Evolutionary conservation across 2,329 filamentous ascomycete species (phyloP), one percentile per base, ranked within the genome.

Genomic region (Penicillium sp.): DNA sequence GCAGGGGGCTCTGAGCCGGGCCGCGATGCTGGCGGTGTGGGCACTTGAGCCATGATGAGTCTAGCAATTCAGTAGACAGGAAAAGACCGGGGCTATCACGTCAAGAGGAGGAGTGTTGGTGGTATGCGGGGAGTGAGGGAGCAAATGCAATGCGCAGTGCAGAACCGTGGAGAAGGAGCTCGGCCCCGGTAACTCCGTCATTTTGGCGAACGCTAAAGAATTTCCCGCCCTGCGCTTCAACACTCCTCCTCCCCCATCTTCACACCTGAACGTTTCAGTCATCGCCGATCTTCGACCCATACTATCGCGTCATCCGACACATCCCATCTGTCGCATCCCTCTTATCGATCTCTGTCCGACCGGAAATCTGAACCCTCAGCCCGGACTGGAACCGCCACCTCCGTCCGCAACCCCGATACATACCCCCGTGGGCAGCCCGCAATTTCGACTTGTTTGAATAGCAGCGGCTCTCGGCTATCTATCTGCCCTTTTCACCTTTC

Each of bases 141-240:
- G 4, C 5, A 8, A 21, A 28, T n/a, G 24, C 9, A 13, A 10
- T 28, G 23, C 19, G 4, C n/a, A n/a, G n/a, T 19, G 4, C 14
- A 28, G 37, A 26, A 43, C 29, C 42, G 33, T 19, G 42, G 47
- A 46, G 21, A 51, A 53, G 49, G 50, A 66, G 67, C 55, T 64
- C 61, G 66, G 67, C 59, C 67, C 69, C 68, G 68, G 62, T 70
- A 73, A 70, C 69, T 72, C 71, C 71, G 70, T 70, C 70, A 70
- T 65, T 70, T 28, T 43, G 34, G 18, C 65, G 64, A 67, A 66
- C 63, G 51, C 66, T 60, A 67, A 69, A 71, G 68, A 71, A 71
- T 70, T 72, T 71, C 70, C 70, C 68, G 64, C 64, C 55, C 54
- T 64, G 52, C 54, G 56, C 54, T 58, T 61, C 54, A 31, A 51